These are phyloP conservation scores for Monilinia polystroma DNA, from an alignment of 2,329 filamentous ascomycete species.

Conservation along the genomic window DNA sequence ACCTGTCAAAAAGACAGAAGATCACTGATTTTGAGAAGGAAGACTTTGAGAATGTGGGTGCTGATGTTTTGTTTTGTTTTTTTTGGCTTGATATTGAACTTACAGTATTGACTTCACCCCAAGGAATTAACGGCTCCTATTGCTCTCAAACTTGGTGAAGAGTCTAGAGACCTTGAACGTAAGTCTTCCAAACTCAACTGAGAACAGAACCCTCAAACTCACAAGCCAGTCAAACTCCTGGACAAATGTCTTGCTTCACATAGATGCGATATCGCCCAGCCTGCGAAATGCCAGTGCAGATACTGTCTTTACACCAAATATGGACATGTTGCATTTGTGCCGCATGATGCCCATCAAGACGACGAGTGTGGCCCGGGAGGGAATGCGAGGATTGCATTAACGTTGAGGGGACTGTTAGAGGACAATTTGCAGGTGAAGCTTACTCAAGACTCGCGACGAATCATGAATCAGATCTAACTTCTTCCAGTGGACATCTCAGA, in stretches of 20 bases:
- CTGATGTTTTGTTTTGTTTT: no score
- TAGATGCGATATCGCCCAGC: constrained; percentile 5
- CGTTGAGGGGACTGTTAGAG: constrained; percentile 4
- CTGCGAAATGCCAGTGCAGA: neutral
- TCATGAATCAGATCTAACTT: neutral
- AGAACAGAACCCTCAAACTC: neutral
- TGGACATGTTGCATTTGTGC: neutral
- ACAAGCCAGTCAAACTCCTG: neutral
- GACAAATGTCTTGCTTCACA: neutral
- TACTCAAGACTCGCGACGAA: neutral
- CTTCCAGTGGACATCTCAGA: neutral
- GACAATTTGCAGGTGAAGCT: neutral
- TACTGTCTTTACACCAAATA: neutral
- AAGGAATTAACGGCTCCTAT: constrained; percentile 1
- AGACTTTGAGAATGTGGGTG: neutral
- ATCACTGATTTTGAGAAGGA: neutral
- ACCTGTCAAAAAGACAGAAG: neutral
- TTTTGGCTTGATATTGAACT: neutral
- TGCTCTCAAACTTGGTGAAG: constrained; percentile 1
- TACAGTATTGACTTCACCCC: neutral
- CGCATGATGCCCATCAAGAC: neutral
- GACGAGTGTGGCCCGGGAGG: neutral
- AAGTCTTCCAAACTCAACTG: neutral
- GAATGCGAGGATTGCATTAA: neutral
- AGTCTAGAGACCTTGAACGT: constrained; percentile 4